These are phyloP conservation scores for Stentor roeselii DNA, from an alignment of 73 alveolate species.

Conservation along the genomic window DNA sequence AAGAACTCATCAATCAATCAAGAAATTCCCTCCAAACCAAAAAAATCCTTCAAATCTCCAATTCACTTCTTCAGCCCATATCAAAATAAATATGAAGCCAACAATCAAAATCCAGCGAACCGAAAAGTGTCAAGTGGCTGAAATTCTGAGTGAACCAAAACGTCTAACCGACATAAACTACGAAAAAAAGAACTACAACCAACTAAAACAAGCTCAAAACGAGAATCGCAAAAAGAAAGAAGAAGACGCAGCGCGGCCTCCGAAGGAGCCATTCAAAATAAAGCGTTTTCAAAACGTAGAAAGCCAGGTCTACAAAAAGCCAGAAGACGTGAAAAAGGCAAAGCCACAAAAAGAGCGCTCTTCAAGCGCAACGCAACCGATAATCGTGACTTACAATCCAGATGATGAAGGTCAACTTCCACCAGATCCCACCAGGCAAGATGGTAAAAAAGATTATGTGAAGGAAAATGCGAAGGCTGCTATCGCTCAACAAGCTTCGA, in stretches of 20 bases:
- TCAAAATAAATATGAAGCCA: conserved; percentile 15
- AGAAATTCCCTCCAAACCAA: too few relatives aligned
- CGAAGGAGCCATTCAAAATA: conserved; percentile 26
- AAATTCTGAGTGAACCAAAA: not conserved
- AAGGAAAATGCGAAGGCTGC: conserved; percentile 18
- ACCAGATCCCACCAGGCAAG: not conserved
- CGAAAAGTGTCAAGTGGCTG: conserved; percentile 19
- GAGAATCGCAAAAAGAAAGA: conserved; percentile 19
- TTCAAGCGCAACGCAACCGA: not conserved
- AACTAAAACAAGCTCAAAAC: conserved; percentile 6
- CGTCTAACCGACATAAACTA: conserved; percentile 14
- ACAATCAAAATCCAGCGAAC: conserved; percentile 12
- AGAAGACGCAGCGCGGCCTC: conserved; percentile 26
- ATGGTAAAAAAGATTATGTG: conserved; percentile 22
- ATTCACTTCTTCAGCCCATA: not conserved
- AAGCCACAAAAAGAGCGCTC: not conserved
- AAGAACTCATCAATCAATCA: too few relatives aligned
- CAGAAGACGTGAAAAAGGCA: conserved; percentile 10
- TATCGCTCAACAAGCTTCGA: conserved; percentile 16
- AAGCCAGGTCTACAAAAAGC: conserved; percentile 12
- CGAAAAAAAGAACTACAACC: not conserved
- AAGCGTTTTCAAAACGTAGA: conserved; percentile 12
- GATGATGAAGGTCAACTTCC: conserved; percentile 17
- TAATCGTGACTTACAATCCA: not conserved
- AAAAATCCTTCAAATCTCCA: too few relatives aligned